Percentiles rank a stretch among this genome's conserved stretches.
These are phyloP conservation scores for Parsonsia alboflavescens DNA, from an alignment of 257 asterid species.

Conservation along the genomic window DNA sequence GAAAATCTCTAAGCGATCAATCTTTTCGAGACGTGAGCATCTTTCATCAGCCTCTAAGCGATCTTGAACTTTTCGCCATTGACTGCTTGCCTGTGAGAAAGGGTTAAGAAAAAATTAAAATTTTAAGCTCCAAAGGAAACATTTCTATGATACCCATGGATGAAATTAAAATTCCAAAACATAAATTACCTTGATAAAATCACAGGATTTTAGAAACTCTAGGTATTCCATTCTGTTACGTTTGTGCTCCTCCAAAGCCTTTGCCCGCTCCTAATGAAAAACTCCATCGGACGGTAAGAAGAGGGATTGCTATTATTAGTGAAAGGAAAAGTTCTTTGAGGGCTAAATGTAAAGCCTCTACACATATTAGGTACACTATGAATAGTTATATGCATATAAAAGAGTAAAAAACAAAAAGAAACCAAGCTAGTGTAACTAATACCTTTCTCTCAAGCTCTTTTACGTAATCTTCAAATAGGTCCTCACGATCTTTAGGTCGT, in stretches of 20 bases:
- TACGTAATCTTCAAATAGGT: constrained; percentile 64
- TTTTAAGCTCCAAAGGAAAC: constrained; percentile 3
- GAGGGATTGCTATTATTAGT: constrained; percentile 8
- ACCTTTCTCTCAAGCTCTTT: constrained; percentile 83
- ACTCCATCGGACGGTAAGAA: constrained; percentile 15
- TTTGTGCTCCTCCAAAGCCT: constrained; percentile 81
- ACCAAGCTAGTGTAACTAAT: constrained; percentile 6
- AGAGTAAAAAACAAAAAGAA: constrained; percentile 4
- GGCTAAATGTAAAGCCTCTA: not conserved
- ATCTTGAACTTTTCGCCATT: constrained; percentile 93
- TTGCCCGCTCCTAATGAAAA: constrained; percentile 66
- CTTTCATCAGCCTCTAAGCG: constrained; percentile 92
- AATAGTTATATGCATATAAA: not conserved
- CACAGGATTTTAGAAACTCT: constrained; percentile 74
- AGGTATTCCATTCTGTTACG: constrained; percentile 61
- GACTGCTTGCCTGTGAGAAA: constrained; percentile 74
- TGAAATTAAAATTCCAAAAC: constrained; percentile 8
- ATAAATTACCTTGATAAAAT: constrained; percentile 68
- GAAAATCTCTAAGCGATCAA: constrained; percentile 84
- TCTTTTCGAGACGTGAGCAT: constrained; percentile 85
- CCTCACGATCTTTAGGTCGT: constrained; percentile 77
- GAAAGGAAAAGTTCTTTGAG: constrained; percentile 2
- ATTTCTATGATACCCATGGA: constrained; percentile 14
- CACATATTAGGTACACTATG: not conserved
- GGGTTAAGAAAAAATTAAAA: constrained; percentile 12